Evolutionary conservation across 352 stramenopile species (phyloP), one percentile per base, ranked within the genome.

Genomic region (Poterioochromonas sp.): DNA sequence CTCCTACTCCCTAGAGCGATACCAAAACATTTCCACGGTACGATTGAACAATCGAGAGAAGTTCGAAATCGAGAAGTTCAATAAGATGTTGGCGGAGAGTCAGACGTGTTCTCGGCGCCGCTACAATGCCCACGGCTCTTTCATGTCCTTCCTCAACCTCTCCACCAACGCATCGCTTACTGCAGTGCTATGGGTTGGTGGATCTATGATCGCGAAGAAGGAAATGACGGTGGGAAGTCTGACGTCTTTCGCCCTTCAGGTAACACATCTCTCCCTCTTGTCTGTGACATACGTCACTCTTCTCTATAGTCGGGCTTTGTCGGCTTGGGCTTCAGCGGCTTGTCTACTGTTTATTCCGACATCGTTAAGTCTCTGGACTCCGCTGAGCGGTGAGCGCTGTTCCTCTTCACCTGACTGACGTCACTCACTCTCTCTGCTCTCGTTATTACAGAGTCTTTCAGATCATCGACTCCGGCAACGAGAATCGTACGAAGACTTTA

Each of bases 101-200:
- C 5, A 47, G 5, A 1, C 2, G 12, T 11, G 5, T 8, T 8
- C 29, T 5, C n/a, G 11, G 5, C 22, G 8, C 22, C 5, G 20
- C 1, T 74, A 58, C 40, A 37, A 58, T 74, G 15, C 37, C 37
- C 39, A 54, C 12, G 65, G 65, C 15, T 5, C 26, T 18, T 74
- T 74, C n/a, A 74, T 74, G 65, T 11, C 2, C 22, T 74, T 74
- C 29, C 2, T 54, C 11, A 74, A 74, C 32, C 26, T 74, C 22
- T 8, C 43, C 3, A 74, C 65, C 11, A 74, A 74, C 29, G n/a
- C 32, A 12, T 74, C 39, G 1, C 29, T 74, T 2, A 35, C 53
- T 12, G 65, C 41, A 39, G 65, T 74, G 18, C 29, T 74, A 34
- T 20, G 37, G 1, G 5, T 39, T 2, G 65, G 65, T 35, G 65